Conservation (phyloP, 169 alveolate genomes). For the Plasmodium sp. region DNA sequence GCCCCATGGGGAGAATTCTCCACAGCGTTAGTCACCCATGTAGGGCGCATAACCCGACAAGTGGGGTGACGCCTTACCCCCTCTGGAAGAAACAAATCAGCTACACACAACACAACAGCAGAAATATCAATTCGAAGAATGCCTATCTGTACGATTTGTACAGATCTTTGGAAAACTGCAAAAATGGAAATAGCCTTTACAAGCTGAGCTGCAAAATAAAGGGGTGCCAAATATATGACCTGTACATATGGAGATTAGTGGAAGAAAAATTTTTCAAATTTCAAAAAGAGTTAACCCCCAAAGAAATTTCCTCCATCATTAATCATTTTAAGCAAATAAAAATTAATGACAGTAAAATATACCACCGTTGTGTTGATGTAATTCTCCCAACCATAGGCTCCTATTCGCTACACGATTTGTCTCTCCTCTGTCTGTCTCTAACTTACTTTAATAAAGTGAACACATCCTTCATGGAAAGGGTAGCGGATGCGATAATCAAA, state of each 20-base stretch:
- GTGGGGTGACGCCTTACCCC: not conserved
- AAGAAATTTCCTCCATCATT: conserved; percentile 80
- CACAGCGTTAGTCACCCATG: not conserved
- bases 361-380: conserved; percentile 74
- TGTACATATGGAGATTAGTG: conserved; percentile 78
- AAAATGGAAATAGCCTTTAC: conserved; percentile 41
- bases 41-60: not conserved
- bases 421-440: conserved; percentile 77
- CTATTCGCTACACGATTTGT: conserved; percentile 79
- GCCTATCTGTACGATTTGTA: conserved; percentile 32
- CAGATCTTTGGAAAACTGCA: conserved; percentile 54
- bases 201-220: conserved; percentile 77
- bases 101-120: conserved; percentile 32
- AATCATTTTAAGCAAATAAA: conserved; percentile 83
- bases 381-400: conserved; percentile 72
- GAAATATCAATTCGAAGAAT: not conserved
- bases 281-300: conserved; percentile 73
- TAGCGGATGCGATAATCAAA: conserved; percentile 26
- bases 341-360: conserved; percentile 77
- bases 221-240: conserved; percentile 80
- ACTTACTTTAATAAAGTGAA: conserved; percentile 63
- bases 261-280: conserved; percentile 74
- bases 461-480: conserved; percentile 17
- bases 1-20: not conserved
- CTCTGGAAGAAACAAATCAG: conserved; percentile 13